Percentiles rank a stretch among this genome's conserved stretches.
Evolutionary conservation across 116 monocot genomes (phyloP).

Genomic region (Trichopus zeylanicus): DNA sequence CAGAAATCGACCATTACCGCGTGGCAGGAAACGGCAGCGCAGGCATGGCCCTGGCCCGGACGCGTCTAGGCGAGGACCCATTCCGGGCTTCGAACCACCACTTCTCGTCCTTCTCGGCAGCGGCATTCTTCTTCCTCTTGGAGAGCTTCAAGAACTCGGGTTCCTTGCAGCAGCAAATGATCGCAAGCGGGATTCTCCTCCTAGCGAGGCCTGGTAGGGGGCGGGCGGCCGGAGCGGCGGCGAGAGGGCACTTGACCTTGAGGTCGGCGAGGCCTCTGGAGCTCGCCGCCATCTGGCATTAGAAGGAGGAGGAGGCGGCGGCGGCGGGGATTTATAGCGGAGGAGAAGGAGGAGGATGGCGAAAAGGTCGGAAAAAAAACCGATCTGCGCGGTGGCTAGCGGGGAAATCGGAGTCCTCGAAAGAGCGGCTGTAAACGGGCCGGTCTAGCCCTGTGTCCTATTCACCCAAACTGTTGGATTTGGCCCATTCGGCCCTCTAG

Average conservation of each 20-base stretch:
- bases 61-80: neutral
- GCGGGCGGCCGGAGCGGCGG: neutral
- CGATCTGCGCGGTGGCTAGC: neutral
- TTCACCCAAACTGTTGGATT: no score
- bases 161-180: conserved; percentile 3
- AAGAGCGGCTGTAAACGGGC: no score
- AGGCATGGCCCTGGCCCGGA: conserved; percentile 18
- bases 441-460: no score
- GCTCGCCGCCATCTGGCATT: conserved; percentile 9
- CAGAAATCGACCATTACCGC: conserved; percentile 5
- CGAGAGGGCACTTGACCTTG: neutral
- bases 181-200: neutral
- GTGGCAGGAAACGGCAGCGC: conserved; percentile 25
- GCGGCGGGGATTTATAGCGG: neutral
- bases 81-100: conserved; percentile 16
- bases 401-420: neutral
- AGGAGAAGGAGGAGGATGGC: neutral
- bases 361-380: no score
- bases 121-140: conserved; percentile 7
- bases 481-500: no score
- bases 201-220: neutral
- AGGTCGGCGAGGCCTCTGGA: conserved; percentile 4
- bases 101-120: conserved; percentile 19
- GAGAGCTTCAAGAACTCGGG: conserved; percentile 3
- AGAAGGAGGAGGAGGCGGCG: neutral